A percentile compares a stretch with the other conserved stretches of the same genome.
Evolutionary conservation across 2,329 filamentous ascomycete species (phyloP).

Genomic region (Emericellopsis atlantica): DNA sequence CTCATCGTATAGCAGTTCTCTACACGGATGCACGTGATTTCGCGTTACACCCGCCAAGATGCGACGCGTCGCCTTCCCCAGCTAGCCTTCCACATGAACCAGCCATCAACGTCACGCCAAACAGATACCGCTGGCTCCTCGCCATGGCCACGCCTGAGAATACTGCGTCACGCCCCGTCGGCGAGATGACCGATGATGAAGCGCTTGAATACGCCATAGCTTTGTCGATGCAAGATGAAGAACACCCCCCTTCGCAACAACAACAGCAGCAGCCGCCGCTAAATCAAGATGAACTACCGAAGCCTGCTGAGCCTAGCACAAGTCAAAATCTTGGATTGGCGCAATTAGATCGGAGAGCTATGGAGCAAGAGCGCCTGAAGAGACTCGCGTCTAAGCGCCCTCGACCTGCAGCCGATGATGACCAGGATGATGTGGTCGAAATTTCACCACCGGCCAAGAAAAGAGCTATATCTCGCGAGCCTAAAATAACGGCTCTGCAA

Average conservation of each 20-base stretch:
- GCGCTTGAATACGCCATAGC: conserved; percentile 49
- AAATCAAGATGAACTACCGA: conserved; percentile 8
- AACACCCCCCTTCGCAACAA: conserved; percentile 3
- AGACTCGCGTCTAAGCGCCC: conserved; percentile 45
- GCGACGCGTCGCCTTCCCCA: too few relatives aligned
- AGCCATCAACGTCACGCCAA: too few relatives aligned
- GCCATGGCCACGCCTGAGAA: too few relatives aligned
- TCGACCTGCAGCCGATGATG: conserved; percentile 7
- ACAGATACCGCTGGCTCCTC: too few relatives aligned
- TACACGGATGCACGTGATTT: too few relatives aligned
- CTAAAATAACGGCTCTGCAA: conserved; percentile 8
- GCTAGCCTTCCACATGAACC: too few relatives aligned
- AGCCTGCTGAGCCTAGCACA: conserved; percentile 35
- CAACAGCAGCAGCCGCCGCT: conserved; percentile 4
- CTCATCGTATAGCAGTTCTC: too few relatives aligned
- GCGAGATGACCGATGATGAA: conserved; percentile 36
- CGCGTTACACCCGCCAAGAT: too few relatives aligned
- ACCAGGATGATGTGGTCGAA: conserved; percentile 14
- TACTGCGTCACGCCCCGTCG: conserved; percentile 7
- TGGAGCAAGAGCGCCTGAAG: conserved; percentile 75
- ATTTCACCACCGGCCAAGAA: conserved; percentile 13
- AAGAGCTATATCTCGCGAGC: background rate
- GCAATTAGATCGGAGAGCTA: conserved; percentile 61
- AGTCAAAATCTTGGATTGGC: conserved; percentile 22
- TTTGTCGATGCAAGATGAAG: conserved; percentile 31